Percentiles rank a stretch among this genome's conserved stretches.
Conservation (phyloP, 2,329 filamentous ascomycete species). For the Cordyceps pruinosa region DNA sequence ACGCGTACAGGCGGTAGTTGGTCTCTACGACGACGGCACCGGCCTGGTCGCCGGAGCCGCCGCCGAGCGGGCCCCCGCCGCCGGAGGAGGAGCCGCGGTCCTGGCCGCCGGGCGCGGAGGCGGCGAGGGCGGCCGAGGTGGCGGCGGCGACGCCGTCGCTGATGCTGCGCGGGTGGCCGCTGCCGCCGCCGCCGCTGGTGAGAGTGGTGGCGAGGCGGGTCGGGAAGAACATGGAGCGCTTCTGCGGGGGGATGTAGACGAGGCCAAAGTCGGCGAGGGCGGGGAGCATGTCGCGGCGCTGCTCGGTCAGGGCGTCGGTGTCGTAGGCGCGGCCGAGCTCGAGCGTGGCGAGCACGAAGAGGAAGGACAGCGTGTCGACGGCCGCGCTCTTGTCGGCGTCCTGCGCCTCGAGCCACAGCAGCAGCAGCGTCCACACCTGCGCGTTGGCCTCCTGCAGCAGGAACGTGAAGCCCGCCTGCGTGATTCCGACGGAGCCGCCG, state of each 20-base stretch:
- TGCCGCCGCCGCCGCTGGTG: constrained; percentile 76
- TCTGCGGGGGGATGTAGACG: constrained; percentile 62
- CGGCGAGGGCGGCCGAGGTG: constrained; percentile 36
- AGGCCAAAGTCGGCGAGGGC: constrained; percentile 89
- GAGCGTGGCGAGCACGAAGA: constrained; percentile 90
- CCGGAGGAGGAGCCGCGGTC: constrained; percentile 24
- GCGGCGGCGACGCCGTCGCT: constrained; percentile 63
- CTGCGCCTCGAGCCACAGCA: constrained; percentile 85
- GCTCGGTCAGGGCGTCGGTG: constrained; percentile 72
- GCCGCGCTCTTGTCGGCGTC: constrained; percentile 53
- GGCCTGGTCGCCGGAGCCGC: constrained; percentile 40
- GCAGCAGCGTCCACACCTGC: constrained; percentile 91
- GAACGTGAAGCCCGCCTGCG: constrained; percentile 89
- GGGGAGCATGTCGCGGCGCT: constrained; percentile 81
- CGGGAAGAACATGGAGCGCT: constrained; percentile 67
- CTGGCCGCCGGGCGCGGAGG: constrained; percentile 14
- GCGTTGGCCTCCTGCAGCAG: constrained; percentile 91
- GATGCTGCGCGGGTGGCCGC: constrained; percentile 62
- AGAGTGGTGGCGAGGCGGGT: constrained; percentile 91
- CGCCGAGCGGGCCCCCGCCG: constrained; percentile 27
- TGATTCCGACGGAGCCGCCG: constrained; percentile 70
- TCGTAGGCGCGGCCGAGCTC: constrained; percentile 90
- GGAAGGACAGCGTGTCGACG: constrained; percentile 90
- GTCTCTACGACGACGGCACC: constrained; percentile 96
- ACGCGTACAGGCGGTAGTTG: constrained; percentile 95